Evolutionary conservation across 2,329 filamentous ascomycete species (phyloP).

Genomic region (Elsinoe australis): DNA sequence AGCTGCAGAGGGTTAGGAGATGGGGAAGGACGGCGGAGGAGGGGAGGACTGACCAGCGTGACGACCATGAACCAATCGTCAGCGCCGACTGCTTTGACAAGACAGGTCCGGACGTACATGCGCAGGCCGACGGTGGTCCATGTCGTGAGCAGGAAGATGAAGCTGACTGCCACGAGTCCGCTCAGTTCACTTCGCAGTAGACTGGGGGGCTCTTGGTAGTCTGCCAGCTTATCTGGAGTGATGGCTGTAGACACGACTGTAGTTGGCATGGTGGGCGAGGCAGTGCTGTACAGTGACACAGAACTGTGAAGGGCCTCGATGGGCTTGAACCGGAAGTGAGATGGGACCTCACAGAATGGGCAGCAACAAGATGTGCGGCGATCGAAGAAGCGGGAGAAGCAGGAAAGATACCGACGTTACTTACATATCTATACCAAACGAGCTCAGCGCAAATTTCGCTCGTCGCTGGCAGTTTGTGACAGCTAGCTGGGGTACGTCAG

Average conservation of each 20-base stretch:
- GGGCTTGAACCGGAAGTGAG: no score
- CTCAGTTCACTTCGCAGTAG: neutral
- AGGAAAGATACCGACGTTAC: no score
- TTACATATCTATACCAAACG: no score
- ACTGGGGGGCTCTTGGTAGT: slow-evolving; percentile 3
- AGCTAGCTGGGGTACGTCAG: no score
- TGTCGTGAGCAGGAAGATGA: slow-evolving; percentile 10
- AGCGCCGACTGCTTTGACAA: slow-evolving; percentile 17
- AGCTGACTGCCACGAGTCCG: neutral
- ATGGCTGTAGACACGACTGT: neutral
- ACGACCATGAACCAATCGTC: slow-evolving; percentile 18
- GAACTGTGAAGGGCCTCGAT: no score
- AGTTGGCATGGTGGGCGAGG: neutral
- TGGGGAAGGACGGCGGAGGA: neutral
- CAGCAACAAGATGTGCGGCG: no score
- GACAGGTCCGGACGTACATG: slow-evolving; percentile 17
- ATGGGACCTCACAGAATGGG: no score
- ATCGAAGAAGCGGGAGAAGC: no score
- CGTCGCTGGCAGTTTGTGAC: no score
- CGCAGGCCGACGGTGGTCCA: slow-evolving; percentile 15
- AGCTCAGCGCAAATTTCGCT: no score
- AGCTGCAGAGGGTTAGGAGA: neutral
- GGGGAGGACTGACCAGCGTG: slow-evolving; percentile 16
- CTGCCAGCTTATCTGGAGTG: neutral
- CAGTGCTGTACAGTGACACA: neutral